phyloP scores from a whole-genome alignment of 192 early-diverging fungal genomes.

The Geosiphon pyriformis region DNA sequence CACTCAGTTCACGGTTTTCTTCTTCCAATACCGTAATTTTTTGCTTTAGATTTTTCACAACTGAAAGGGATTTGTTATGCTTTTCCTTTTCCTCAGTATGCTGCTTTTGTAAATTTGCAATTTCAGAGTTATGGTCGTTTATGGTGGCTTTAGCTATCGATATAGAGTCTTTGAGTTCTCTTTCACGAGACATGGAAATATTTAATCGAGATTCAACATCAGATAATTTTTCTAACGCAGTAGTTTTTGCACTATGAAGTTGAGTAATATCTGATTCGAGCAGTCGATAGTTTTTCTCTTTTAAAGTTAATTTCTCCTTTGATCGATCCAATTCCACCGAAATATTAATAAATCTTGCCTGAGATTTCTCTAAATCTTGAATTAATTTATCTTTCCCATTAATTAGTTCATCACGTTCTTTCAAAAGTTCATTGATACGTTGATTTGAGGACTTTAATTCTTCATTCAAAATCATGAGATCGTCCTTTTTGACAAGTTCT shows the following conservation, averaged over 20 bases:
- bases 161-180: conserved; percentile 43
- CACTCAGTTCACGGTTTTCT: conserved; percentile 40
- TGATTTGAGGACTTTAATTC: not conserved
- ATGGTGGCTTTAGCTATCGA: conserved; percentile 42
- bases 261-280: conserved; percentile 33
- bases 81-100: conserved; percentile 44
- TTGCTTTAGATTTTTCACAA: conserved; percentile 45
- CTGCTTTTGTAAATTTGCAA: conserved; percentile 31
- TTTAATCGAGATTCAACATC: conserved; percentile 36
- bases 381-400: conserved; percentile 18
- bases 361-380: conserved; percentile 20
- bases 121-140: conserved; percentile 43
- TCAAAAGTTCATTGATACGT: conserved; percentile 16
- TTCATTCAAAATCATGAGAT: not conserved
- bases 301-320: conserved; percentile 29
- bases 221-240: conserved; percentile 35
- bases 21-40: conserved; percentile 49
- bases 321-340: conserved; percentile 15
- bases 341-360: conserved; percentile 21
- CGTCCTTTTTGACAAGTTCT: not conserved
- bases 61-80: conserved; percentile 36
- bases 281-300: conserved; percentile 26
- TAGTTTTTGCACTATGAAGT: conserved; percentile 33
- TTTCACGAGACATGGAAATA: conserved; percentile 26
- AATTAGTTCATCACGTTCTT: conserved; percentile 25